Conservation (phyloP, 176 grass and related monocot species). For the Pontederia crassipes region DNA sequence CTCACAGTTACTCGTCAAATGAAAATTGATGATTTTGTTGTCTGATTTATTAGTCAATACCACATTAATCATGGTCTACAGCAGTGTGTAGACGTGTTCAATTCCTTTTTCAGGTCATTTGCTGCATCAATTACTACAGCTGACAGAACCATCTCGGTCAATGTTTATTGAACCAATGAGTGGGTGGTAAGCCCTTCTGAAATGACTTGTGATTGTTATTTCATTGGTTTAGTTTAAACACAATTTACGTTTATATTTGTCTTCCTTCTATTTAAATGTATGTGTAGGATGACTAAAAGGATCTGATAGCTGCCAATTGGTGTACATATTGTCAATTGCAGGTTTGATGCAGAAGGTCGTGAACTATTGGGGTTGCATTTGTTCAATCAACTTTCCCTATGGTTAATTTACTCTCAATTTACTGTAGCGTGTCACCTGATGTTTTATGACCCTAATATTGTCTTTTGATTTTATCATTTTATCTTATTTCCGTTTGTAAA, state of each 20-base stretch:
- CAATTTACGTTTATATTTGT: too few relatives aligned
- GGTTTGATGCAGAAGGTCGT: conserved; percentile 73
- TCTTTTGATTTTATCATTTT: too few relatives aligned
- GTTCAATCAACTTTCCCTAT: conserved; percentile 59
- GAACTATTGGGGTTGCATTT: conserved; percentile 63
- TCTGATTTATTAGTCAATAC: not conserved
- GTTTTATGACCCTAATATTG: too few relatives aligned
- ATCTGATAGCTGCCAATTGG: conserved; percentile 5
- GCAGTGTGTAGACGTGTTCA: not conserved
- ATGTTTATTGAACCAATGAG: conserved; percentile 81
- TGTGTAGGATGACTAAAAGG: too few relatives aligned
- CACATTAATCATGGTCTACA: conserved; percentile 1
- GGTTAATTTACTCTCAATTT: conserved; percentile 31
- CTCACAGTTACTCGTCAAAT: not conserved
- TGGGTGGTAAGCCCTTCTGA: conserved; percentile 41
- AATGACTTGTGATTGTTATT: not conserved
- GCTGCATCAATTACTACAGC: conserved; percentile 40
- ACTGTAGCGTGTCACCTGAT: not conserved
- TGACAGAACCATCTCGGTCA: conserved; percentile 47
- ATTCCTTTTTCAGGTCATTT: conserved; percentile 37
- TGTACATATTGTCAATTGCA: conserved; percentile 20
- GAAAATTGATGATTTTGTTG: not conserved
- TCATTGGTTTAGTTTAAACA: not conserved
- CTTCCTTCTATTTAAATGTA: too few relatives aligned
- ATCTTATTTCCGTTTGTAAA: too few relatives aligned